Evolutionary conservation across 331 rosid species (phyloP).

Genomic region (Cydonia oblonga): DNA sequence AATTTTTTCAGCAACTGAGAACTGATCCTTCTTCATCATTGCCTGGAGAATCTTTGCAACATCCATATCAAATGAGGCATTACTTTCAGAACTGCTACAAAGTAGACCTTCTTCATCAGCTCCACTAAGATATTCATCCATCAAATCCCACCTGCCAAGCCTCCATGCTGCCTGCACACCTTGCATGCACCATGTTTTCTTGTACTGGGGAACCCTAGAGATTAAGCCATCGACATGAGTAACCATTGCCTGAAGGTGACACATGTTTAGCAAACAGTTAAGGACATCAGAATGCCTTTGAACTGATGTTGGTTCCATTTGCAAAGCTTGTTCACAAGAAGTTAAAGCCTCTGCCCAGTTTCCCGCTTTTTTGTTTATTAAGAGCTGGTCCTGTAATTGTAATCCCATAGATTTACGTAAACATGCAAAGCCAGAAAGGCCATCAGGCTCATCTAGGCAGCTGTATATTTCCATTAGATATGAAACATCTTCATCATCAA

Average conservation of each 20-base stretch:
- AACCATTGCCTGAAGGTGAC: constrained; percentile 98
- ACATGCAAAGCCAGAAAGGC: constrained; percentile 79
- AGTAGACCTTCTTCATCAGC: constrained; percentile 76
- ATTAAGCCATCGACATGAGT: constrained; percentile 94
- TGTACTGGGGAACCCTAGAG: constrained; percentile 74
- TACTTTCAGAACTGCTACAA: constrained; percentile 78
- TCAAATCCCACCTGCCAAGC: constrained; percentile 97
- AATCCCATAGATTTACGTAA: constrained; percentile 60
- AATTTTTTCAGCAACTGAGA: constrained; percentile 72
- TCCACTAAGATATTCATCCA: constrained; percentile 90
- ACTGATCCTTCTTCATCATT: constrained; percentile 86
- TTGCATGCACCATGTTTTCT: constrained; percentile 97
- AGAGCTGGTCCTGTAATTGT: constrained; percentile 81
- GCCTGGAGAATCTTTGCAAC: constrained; percentile 94
- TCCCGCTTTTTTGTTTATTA: constrained; percentile 79
- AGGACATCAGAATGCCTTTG: constrained; percentile 97
- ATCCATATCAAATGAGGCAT: constrained; percentile 89
- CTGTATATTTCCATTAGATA: constrained; percentile 91
- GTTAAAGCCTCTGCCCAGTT: constrained; percentile 96
- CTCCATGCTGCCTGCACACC: constrained; percentile 99
- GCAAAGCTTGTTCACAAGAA: constrained; percentile 95
- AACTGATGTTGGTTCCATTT: constrained; percentile 82
- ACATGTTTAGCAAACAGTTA: constrained; percentile 85
- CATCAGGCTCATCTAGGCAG: constrained; percentile 93
- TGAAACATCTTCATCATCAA: constrained; percentile 74